phyloP scores from a whole-genome alignment of 2,329 filamentous ascomycete genomes.

The Pseudocercospora pini-densiflorae region DNA sequence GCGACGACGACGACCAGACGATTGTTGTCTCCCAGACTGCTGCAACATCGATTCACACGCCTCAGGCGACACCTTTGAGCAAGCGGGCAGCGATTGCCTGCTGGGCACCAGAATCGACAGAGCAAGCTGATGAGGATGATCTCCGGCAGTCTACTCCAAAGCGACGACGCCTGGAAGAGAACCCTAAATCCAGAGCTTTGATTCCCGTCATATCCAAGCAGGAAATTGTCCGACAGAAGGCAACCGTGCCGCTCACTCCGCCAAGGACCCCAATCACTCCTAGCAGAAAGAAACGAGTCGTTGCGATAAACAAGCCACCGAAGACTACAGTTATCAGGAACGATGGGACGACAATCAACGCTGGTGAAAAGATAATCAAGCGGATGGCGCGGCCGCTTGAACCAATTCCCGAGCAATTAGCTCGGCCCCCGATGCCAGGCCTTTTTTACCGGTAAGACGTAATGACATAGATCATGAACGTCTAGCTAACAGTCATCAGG shows the following conservation, averaged over 20 bases:
- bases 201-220: neutral
- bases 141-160: neutral
- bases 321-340: neutral
- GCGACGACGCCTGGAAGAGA: neutral
- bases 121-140: neutral
- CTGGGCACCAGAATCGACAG: neutral
- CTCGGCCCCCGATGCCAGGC: slow-evolving; percentile 14
- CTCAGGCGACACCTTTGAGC: neutral
- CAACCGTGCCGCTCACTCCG: neutral
- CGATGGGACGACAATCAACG: neutral
- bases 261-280: neutral
- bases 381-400: neutral
- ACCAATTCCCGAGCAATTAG: neutral
- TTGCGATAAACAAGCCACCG: neutral
- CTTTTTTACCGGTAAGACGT: slow-evolving; percentile 2
- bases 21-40: no score
- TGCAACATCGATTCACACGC: neutral
- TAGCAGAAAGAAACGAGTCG: neutral
- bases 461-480: no score
- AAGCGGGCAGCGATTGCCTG: neutral
- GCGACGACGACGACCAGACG: no score
- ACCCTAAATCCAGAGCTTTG: neutral
- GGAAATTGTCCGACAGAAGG: neutral
- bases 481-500: neutral
- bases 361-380: neutral